These are phyloP conservation scores for Ustilago hordei DNA, from an alignment of 1,284 basidiomycete genomes.

Conservation along the genomic window DNA sequence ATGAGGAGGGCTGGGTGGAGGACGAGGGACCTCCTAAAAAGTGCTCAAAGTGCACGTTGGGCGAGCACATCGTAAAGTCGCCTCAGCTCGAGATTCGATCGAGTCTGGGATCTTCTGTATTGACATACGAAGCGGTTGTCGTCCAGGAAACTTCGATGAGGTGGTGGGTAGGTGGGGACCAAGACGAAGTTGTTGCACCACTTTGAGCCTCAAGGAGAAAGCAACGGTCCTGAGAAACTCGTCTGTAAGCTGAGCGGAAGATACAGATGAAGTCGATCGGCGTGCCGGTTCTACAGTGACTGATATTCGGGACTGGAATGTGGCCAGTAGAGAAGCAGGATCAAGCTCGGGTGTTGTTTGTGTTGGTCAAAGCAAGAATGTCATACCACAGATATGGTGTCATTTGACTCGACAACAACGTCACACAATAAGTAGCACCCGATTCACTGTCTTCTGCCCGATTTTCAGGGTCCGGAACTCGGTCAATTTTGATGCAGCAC, in stretches of 20 bases:
- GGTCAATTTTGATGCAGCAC: not conserved
- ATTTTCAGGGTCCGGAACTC: conserved; percentile 15
- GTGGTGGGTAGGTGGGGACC: too few relatives aligned
- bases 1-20: conserved; percentile 19
- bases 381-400: conserved; percentile 24
- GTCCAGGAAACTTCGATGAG: too few relatives aligned
- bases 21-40: conserved; percentile 9
- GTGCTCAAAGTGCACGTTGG: conserved; percentile 52
- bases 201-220: not conserved
- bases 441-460: conserved; percentile 23
- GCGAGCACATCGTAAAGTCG: conserved; percentile 46
- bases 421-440: conserved; percentile 20
- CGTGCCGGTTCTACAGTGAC: not conserved
- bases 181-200: not conserved
- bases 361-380: conserved; percentile 8
- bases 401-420: conserved; percentile 24
- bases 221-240: not conserved
- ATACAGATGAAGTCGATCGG: not conserved
- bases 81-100: not conserved
- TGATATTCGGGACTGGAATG: not conserved
- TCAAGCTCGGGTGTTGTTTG: not conserved
- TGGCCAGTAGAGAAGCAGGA: not conserved
- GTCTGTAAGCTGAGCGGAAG: not conserved
- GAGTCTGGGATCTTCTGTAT: not conserved
- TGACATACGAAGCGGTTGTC: too few relatives aligned